Percentiles rank a stretch among this genome's conserved stretches.
phyloP scores from a whole-genome alignment of 768 basidiomycete genomes.

The Lentinula guzmanii region DNA sequence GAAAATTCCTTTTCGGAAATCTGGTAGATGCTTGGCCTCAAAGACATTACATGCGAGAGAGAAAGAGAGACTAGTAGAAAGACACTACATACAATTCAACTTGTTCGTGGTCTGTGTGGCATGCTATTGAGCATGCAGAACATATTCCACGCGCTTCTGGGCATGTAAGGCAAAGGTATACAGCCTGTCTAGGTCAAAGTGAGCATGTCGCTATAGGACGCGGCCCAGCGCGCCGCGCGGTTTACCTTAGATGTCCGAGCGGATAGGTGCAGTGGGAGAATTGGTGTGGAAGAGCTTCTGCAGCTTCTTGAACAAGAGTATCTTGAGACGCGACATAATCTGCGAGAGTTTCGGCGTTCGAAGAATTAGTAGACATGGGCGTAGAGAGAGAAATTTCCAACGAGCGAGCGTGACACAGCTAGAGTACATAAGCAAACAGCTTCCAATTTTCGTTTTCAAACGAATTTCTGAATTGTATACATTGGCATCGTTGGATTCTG shows the following conservation, averaged over 20 bases:
- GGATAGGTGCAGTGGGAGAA: slow-evolving; percentile 63
- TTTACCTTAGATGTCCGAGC: slow-evolving; percentile 48
- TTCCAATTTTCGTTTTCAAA: too few relatives aligned
- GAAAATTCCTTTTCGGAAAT: slow-evolving; percentile 79
- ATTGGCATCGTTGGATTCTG: too few relatives aligned
- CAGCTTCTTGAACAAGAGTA: slow-evolving; percentile 45
- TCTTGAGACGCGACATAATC: slow-evolving; percentile 45
- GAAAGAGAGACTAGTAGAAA: background rate
- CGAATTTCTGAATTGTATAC: too few relatives aligned
- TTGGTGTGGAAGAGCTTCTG: slow-evolving; percentile 54
- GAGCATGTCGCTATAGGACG: slow-evolving; percentile 2
- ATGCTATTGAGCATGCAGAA: slow-evolving; percentile 80
- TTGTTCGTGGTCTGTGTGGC: slow-evolving; percentile 84
- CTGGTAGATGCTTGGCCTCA: slow-evolving; percentile 17
- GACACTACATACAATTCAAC: slow-evolving; percentile 53
- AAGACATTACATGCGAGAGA: slow-evolving; percentile 1
- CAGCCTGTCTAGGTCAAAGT: slow-evolving; percentile 51
- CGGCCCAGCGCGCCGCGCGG: slow-evolving; percentile 1
- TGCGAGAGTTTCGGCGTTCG: slow-evolving; percentile 23
- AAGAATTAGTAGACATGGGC: background rate
- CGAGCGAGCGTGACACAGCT: too few relatives aligned
- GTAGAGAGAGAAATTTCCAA: slow-evolving; percentile 9
- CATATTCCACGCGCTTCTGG: slow-evolving; percentile 64
- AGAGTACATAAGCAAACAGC: too few relatives aligned
- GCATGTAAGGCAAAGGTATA: slow-evolving; percentile 79